These are phyloP conservation scores for Jamesozyma hellenica DNA, from an alignment of 805 yeast species.

Conservation along the genomic window DNA sequence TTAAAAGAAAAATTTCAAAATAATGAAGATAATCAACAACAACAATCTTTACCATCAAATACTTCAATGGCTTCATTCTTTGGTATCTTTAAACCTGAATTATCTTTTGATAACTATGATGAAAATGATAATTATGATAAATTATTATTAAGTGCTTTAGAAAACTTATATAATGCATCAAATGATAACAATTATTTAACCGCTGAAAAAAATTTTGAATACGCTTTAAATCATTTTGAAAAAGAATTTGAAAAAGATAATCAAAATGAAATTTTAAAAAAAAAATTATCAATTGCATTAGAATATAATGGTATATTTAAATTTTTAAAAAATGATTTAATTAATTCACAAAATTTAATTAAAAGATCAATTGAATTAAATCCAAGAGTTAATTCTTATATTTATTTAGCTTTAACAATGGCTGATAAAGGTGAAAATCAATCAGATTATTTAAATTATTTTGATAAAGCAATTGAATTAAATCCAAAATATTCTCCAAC, in stretches of 20 bases:
- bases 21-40: slow-evolving; percentile 16
- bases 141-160: slow-evolving; percentile 55
- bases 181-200: slow-evolving; percentile 29
- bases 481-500: slow-evolving; percentile 70
- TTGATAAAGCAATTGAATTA: slow-evolving; percentile 57
- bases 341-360: slow-evolving; percentile 53
- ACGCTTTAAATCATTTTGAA: slow-evolving; percentile 44
- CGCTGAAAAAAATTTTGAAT: slow-evolving; percentile 37
- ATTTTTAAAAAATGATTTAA: slow-evolving; percentile 68
- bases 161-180: slow-evolving; percentile 39
- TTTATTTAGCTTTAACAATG: slow-evolving; percentile 69
- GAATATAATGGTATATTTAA: slow-evolving; percentile 78
- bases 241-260: slow-evolving; percentile 20
- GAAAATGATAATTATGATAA: slow-evolving; percentile 52
- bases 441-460: slow-evolving; percentile 52
- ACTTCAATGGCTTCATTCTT: slow-evolving; percentile 79
- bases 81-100: slow-evolving; percentile 63
- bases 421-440: slow-evolving; percentile 73
- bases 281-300: slow-evolving; percentile 56
- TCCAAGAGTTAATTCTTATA: slow-evolving; percentile 75
- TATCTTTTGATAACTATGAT: slow-evolving; percentile 39
- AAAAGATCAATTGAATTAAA: slow-evolving; percentile 51
- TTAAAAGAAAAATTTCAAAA: slow-evolving; percentile 42
- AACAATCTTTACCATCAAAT: slow-evolving; percentile 62
- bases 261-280: slow-evolving; percentile 21